Conservation (phyloP, 805 yeast genomes). For the Wickerhamomyces rabaulensis region DNA sequence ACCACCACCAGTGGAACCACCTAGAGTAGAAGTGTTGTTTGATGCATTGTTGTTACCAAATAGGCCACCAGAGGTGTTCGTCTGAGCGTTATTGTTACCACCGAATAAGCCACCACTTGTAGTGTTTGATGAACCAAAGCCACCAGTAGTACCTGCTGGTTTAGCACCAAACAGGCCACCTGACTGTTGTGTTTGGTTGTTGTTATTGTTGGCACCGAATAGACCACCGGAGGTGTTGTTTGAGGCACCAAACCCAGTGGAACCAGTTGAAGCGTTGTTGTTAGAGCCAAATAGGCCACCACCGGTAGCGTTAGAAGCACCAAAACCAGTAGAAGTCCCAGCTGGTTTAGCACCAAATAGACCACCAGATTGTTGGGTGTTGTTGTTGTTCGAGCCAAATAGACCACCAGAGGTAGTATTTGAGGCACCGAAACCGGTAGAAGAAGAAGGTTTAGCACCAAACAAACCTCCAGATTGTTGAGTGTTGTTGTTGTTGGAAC, state of each 20-base stretch:
- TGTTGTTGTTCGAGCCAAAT: conserved; percentile 22
- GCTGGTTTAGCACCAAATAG: conserved; percentile 38
- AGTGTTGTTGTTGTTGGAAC: conserved; percentile 25
- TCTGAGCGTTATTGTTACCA: conserved; percentile 16
- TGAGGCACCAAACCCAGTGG: conserved; percentile 36
- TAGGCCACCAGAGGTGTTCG: conserved; percentile 29
- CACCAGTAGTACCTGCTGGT: conserved; percentile 21
- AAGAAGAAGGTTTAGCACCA: conserved; percentile 28
- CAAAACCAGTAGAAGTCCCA: conserved; percentile 17
- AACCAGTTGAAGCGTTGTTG: conserved; percentile 16
- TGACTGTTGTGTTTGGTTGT: conserved; percentile 18
- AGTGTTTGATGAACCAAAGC: conserved; percentile 18
- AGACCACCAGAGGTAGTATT: conserved; percentile 21
- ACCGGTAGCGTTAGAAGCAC: conserved; percentile 8
- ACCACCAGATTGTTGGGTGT: conserved; percentile 31
- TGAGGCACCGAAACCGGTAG: conserved; percentile 15
- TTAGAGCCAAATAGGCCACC: conserved; percentile 18
- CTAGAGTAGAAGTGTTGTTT: conserved; percentile 3
- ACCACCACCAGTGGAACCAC: conserved; percentile 1
- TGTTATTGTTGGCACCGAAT: conserved; percentile 33
- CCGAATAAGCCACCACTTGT: conserved; percentile 35
- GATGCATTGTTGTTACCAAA: conserved; percentile 28
- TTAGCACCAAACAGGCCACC: conserved; percentile 40
- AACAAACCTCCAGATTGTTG: conserved; percentile 33
- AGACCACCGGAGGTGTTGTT: conserved; percentile 28